Conservation (phyloP, 1,139 yeast genomes). For the Candida labiduridarum region DNA sequence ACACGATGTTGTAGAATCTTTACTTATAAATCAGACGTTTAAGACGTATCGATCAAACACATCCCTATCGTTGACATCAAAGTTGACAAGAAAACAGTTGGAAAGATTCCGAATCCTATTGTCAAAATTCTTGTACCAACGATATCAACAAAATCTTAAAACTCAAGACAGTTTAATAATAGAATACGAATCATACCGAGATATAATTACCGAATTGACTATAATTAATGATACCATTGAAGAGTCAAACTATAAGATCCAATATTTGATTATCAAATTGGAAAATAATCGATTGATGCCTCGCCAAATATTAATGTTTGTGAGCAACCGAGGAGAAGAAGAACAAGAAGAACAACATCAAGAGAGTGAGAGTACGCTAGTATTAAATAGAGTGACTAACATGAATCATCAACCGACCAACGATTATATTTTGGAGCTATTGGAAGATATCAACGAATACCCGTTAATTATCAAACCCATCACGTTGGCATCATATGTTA, state of each 20-base stretch:
- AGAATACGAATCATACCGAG: conserved; percentile 15
- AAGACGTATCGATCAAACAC: conserved; percentile 21
- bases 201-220: conserved; percentile 10
- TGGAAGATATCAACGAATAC: conserved; percentile 15
- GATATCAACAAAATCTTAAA: conserved; percentile 11
- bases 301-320: conserved; percentile 15
- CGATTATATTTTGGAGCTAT: conserved; percentile 11
- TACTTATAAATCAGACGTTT: conserved; percentile 21
- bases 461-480: conserved; percentile 19
- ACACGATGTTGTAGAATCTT: conserved; percentile 8
- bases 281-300: conserved; percentile 11
- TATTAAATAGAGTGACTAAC: conserved; percentile 9
- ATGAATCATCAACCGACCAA: conserved; percentile 9
- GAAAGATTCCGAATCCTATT: conserved; percentile 16
- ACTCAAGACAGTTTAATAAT: conserved; percentile 13
- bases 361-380: conserved; percentile 6
- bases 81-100: conserved; percentile 13
- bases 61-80: conserved; percentile 9
- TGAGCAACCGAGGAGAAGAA: background rate
- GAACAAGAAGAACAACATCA: background rate
- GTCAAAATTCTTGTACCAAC: conserved; percentile 16
- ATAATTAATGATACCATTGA: conserved; percentile 11
- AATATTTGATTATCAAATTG: conserved; percentile 12
- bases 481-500: conserved; percentile 10
- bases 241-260: conserved; percentile 8